These are phyloP conservation scores for Elaeis guineensis DNA, from an alignment of 176 grass and related monocot genomes.

Conservation along the genomic window DNA sequence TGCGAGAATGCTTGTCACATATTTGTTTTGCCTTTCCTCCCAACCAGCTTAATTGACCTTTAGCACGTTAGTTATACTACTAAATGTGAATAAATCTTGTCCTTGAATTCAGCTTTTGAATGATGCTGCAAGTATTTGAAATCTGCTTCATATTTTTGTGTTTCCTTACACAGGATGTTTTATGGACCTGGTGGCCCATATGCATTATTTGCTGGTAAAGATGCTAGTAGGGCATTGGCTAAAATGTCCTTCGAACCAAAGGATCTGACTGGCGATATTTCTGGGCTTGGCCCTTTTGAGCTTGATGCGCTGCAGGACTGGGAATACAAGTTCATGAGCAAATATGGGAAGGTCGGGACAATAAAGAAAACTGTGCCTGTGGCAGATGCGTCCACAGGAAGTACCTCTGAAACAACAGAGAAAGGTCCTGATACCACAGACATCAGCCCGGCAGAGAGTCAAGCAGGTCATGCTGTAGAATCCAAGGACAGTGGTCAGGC, in stretches of 20 bases:
- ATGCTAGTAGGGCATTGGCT: slow-evolving; percentile 2
- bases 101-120: too few relatives aligned
- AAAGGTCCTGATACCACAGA: not conserved
- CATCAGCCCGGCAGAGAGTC: not conserved
- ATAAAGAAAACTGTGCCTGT: not conserved
- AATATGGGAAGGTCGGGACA: not conserved
- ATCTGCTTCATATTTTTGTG: too few relatives aligned
- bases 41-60: too few relatives aligned
- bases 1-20: too few relatives aligned
- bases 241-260: slow-evolving; percentile 2
- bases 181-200: slow-evolving; percentile 4
- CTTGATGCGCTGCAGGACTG: not conserved
- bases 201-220: slow-evolving; percentile 2
- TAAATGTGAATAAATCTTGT: too few relatives aligned
- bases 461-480: not conserved
- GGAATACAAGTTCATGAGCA: slow-evolving; percentile 1
- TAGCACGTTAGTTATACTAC: too few relatives aligned
- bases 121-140: too few relatives aligned
- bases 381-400: not conserved
- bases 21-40: too few relatives aligned
- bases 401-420: not conserved
- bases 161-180: not conserved
- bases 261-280: slow-evolving; percentile 1
- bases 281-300: slow-evolving; percentile 2
- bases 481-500: not conserved